Evolutionary conservation across 1,284 basidiomycete genomes (phyloP).

Genomic region (Ganoderma resinaceum): DNA sequence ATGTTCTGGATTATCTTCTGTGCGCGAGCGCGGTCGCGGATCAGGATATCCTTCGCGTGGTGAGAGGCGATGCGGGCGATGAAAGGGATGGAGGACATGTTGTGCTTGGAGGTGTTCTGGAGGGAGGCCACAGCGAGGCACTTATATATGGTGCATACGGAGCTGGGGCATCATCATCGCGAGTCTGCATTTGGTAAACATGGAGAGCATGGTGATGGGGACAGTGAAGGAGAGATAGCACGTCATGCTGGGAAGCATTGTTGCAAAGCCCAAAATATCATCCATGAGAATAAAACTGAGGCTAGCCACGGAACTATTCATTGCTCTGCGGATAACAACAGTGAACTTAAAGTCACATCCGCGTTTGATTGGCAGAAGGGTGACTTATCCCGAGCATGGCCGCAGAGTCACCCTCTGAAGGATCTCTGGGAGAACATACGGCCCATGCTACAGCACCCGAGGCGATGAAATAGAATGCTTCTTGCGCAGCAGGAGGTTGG

Average conservation of each 20-base stretch:
- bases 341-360: neutral
- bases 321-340: neutral
- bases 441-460: neutral
- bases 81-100: constrained; percentile 47
- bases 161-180: neutral
- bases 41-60: constrained; percentile 54
- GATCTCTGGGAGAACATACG: neutral
- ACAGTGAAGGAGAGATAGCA: neutral
- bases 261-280: constrained; percentile 9
- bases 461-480: neutral
- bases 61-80: constrained; percentile 46
- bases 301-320: neutral
- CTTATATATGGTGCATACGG: neutral
- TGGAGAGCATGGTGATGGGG: neutral
- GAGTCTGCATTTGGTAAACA: constrained; percentile 1
- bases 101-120: neutral
- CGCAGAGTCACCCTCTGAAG: neutral
- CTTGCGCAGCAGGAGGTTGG: neutral
- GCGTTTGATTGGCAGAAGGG: neutral
- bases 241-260: neutral
- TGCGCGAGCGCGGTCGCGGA: constrained; percentile 59
- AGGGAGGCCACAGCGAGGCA: neutral
- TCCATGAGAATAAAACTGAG: constrained; percentile 5
- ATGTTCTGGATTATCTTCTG: constrained; percentile 57
- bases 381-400: neutral